Conservation (phyloP, 768 basidiomycete species). For the Butyriboletus loyo region DNA sequence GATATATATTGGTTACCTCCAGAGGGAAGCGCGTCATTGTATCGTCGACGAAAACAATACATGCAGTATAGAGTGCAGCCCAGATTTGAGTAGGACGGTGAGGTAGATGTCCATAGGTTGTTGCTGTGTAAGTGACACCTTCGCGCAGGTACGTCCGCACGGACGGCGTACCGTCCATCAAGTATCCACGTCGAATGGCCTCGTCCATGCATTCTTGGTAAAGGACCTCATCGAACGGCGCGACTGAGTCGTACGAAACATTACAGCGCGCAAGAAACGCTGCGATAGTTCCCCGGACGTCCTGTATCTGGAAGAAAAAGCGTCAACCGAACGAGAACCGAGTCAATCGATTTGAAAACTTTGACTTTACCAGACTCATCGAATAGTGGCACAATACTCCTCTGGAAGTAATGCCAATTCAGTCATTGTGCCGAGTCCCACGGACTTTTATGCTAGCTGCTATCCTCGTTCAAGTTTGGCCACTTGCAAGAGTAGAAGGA, state of each 20-base stretch:
- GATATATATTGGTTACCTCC: constrained; percentile 14
- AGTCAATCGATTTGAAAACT: neutral
- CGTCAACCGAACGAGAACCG: neutral
- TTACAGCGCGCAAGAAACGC: neutral
- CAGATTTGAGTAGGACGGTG: constrained; percentile 28
- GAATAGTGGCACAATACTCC: neutral
- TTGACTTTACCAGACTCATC: neutral
- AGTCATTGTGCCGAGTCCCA: neutral
- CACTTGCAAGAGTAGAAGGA: neutral
- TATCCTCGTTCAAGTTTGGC: neutral
- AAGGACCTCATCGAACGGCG: neutral
- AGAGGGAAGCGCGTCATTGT: constrained; percentile 19
- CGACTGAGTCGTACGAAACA: neutral
- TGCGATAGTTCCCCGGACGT: neutral
- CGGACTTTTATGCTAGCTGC: too few relatives aligned
- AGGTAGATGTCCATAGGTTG: constrained; percentile 25
- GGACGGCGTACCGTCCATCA: neutral
- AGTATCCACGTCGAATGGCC: neutral
- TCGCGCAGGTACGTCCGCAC: constrained; percentile 1
- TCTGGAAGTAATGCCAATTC: neutral
- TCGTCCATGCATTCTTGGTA: neutral
- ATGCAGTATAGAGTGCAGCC: constrained; percentile 37
- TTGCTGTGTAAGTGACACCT: neutral
- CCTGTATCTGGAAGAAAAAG: neutral
- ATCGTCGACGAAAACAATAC: constrained; percentile 35